Evolutionary conservation across 2,329 filamentous ascomycete species (phyloP), one percentile per base, ranked within the genome.

Genomic region (Botrytis medusae): DNA sequence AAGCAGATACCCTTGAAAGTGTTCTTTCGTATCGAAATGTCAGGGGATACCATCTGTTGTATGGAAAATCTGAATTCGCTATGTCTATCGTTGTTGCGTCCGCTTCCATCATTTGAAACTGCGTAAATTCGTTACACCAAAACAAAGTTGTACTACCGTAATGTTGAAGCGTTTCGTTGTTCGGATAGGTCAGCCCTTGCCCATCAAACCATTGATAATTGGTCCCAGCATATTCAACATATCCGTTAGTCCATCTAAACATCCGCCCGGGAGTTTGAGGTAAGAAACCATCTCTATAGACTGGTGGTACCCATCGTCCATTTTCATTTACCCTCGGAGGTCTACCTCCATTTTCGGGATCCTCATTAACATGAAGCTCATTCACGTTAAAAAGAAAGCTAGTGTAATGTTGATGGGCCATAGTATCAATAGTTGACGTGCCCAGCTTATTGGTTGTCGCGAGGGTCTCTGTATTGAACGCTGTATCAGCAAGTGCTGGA

Each of bases 301-400:
- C 48, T 37, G 79, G 79, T 9, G 79, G 79, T 6, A 61, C 9
- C 79, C 78, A 80, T 37, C 73, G 72, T 1, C 75, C 74, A 72
- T 76, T 48, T 4, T 73, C 73, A 40, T 76, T 65, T 18, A 46
- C 10, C 60, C 75, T 73, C 22, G 63, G 34, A 29, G 76, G 57
- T n/a, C 74, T 74, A 32, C 75, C 76, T 3, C 62, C 62, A 4
- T 32, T n/a, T 2, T 75, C 42, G 4, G 74, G 69, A n/a, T 79
- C 74, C 3, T 79, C 82, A 51, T 81, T 78, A 12, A 82, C 77
- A 5, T 83, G 79, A 8, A 85, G 80, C 16, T 84, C 83, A 51
- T 84, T 81, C 60, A 83, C 82, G 75, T 83, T 81, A 8, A 81
- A 81, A 34, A 81, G 78, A 51, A 86, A 80, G 57, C 81, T 82